phyloP scores from a whole-genome alignment of 805 yeast species.

The Yamadazyma kitorensis region DNA sequence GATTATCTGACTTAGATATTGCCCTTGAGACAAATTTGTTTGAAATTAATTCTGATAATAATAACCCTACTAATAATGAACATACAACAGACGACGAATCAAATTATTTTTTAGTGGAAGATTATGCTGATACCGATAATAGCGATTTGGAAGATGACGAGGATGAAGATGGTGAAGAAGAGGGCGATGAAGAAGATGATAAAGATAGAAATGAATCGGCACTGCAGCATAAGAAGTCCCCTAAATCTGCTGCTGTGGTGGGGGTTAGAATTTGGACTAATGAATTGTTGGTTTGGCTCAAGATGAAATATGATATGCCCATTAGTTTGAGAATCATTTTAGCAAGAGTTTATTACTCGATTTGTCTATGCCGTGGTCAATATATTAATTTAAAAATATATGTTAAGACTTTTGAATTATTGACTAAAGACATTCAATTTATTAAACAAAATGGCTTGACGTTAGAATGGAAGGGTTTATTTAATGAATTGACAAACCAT shows the following conservation, averaged over 20 bases:
- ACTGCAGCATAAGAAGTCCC: slow-evolving; percentile 58
- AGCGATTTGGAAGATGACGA: slow-evolving; percentile 32
- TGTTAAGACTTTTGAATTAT: slow-evolving; percentile 54
- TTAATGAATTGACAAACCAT: slow-evolving; percentile 30
- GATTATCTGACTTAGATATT: slow-evolving; percentile 39
- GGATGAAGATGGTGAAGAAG: slow-evolving; percentile 40
- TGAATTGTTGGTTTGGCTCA: slow-evolving; percentile 74
- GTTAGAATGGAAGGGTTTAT: slow-evolving; percentile 52
- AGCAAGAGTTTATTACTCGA: slow-evolving; percentile 66
- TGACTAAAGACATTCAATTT: slow-evolving; percentile 49
- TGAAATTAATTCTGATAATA: slow-evolving; percentile 20
- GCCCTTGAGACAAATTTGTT: slow-evolving; percentile 55
- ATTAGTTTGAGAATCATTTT: slow-evolving; percentile 56
- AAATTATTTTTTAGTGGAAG: slow-evolving; percentile 17
- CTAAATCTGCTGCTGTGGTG: slow-evolving; percentile 69
- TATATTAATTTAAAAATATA: slow-evolving; percentile 57
- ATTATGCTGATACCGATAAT: slow-evolving; percentile 11
- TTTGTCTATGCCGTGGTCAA: slow-evolving; percentile 74
- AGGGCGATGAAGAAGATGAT: slow-evolving; percentile 32
- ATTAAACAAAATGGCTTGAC: slow-evolving; percentile 39
- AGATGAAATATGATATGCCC: slow-evolving; percentile 80
- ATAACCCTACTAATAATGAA: slow-evolving; percentile 5
- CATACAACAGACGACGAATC: slow-evolving; percentile 16
- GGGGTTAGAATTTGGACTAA: slow-evolving; percentile 83
- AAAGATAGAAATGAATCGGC: slow-evolving; percentile 32